A percentile compares a stretch with the other conserved stretches of the same genome.
These are phyloP conservation scores for Mycena rosella DNA, from an alignment of 768 basidiomycete genomes.

Conservation along the genomic window DNA sequence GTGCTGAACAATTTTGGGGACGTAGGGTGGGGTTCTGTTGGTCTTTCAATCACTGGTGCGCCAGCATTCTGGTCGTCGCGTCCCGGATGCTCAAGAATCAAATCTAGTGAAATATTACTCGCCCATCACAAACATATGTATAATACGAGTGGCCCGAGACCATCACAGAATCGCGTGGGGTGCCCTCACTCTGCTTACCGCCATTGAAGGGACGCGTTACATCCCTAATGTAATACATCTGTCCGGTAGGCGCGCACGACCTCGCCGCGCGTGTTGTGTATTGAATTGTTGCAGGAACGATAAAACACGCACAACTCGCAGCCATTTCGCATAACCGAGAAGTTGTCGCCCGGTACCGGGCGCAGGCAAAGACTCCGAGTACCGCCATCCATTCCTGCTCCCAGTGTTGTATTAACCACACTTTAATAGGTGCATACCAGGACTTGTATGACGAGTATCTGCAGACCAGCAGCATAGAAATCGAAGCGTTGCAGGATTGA, in stretches of 20 bases:
- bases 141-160: constrained; percentile 87
- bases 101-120: constrained; percentile 79
- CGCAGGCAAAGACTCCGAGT: constrained; percentile 67
- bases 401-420: constrained; percentile 14
- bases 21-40: constrained; percentile 87
- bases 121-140: constrained; percentile 84
- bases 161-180: constrained; percentile 87
- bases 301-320: constrained; percentile 86
- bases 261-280: background rate
- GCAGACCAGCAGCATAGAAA: constrained; percentile 68
- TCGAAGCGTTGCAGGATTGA: constrained; percentile 77
- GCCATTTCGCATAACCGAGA: constrained; percentile 81
- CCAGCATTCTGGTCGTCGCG: constrained; percentile 20
- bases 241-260: constrained; percentile 67
- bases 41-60: constrained; percentile 76
- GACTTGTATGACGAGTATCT: constrained; percentile 74
- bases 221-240: constrained; percentile 86
- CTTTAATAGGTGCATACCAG: constrained; percentile 61
- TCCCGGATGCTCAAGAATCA: constrained; percentile 18
- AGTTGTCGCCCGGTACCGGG: constrained; percentile 76
- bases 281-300: constrained; percentile 70
- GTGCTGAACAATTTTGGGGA: constrained; percentile 84
- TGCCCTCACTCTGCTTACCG: constrained; percentile 76
- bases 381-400: constrained; percentile 22
- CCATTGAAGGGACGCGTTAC: constrained; percentile 67